These are phyloP conservation scores for Inga oerstediana DNA, from an alignment of 306 rosid species.

Conservation along the genomic window DNA sequence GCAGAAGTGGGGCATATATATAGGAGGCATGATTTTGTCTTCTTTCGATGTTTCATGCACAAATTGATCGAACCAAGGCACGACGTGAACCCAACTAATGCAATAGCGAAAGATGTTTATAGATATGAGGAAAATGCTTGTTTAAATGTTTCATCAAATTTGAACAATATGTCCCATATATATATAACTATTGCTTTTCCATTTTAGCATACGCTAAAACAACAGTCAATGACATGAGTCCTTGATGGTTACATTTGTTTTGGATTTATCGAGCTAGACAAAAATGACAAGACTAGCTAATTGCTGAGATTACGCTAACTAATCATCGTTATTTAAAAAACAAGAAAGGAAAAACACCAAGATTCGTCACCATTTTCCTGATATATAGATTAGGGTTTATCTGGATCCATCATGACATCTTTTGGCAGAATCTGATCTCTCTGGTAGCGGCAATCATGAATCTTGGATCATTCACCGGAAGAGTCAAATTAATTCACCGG, in stretches of 20 bases:
- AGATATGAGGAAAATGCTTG: not conserved
- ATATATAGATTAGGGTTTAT: not conserved
- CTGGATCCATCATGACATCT: not conserved
- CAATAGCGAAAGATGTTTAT: not conserved
- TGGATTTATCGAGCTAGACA: constrained; percentile 16
- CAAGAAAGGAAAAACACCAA: not conserved
- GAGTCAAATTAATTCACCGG: not conserved
- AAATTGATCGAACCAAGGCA: not conserved
- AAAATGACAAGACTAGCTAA: not conserved
- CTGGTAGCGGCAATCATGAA: not conserved
- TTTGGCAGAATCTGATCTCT: not conserved
- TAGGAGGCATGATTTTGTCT: not conserved
- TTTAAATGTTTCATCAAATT: not conserved
- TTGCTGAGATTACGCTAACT: constrained; percentile 11
- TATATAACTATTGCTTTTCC: not conserved
- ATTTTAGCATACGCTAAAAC: not conserved
- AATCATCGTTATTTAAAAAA: not conserved
- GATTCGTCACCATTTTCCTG: not conserved
- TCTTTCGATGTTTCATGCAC: not conserved
- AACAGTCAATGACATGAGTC: constrained; percentile 5
- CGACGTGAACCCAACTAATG: not conserved
- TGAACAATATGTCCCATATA: no score
- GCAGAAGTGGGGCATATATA: not conserved
- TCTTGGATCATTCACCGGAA: not conserved
- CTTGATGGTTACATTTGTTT: not conserved